These are phyloP conservation scores for Eleusine indica DNA, from an alignment of 176 grass and related monocot genomes.

Conservation along the genomic window DNA sequence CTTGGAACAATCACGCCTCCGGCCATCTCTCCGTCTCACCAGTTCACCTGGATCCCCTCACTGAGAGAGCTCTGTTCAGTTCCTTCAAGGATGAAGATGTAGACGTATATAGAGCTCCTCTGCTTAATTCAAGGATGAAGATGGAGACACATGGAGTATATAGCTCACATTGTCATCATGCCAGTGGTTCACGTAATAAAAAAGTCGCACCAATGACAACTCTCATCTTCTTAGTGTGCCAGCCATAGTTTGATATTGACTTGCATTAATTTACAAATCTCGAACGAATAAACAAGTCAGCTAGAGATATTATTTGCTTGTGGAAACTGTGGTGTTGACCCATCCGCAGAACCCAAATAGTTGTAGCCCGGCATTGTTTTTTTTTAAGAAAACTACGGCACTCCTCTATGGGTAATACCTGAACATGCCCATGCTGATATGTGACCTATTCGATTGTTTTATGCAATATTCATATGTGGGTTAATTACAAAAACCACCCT, in stretches of 20 bases:
- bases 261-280: neutral
- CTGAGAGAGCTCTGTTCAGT: neutral
- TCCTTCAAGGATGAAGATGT: neutral
- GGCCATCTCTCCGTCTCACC: conserved; percentile 43
- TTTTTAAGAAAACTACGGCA: too few species aligned
- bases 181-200: neutral
- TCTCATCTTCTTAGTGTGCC: neutral
- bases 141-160: neutral
- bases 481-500: too few species aligned
- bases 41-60: neutral
- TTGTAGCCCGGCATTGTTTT: neutral
- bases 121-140: neutral
- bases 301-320: neutral
- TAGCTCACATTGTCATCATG: neutral
- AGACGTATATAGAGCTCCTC: neutral
- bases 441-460: too few species aligned
- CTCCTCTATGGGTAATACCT: too few species aligned
- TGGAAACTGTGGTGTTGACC: conserved; percentile 36
- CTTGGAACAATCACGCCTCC: conserved; percentile 35
- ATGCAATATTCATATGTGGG: too few species aligned
- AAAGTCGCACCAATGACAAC: neutral
- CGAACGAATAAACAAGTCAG: neutral
- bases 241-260: conserved; percentile 3
- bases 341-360: conserved; percentile 13
- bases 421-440: too few species aligned